Evolutionary conservation across 1,284 basidiomycete genomes (phyloP), one percentile per base, ranked within the genome.

Genomic region (Heimioporus retisporus): DNA sequence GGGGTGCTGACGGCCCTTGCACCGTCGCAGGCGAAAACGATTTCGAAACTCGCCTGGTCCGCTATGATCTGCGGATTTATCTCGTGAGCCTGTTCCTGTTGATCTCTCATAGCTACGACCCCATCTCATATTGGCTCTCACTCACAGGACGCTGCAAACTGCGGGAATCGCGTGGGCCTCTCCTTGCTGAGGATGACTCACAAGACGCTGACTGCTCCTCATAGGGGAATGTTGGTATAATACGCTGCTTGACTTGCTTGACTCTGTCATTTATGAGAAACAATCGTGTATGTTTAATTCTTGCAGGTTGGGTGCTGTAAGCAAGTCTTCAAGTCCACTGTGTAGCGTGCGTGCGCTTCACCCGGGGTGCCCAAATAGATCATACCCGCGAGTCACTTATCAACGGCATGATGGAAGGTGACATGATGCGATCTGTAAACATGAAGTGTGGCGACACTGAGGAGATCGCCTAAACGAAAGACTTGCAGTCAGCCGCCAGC

Each of bases 1-100:
- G 96, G 96, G 80, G 95, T 97, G 72, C 86, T 97, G 60, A 85
- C 89, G 68, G 93, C 94, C 53, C 85, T 97, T 66, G 93, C 94
- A 25, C 95, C 95, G n/a, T 88, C 88, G 28, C 87, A 91, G 68
- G 84, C 85, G 60, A 91, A 87, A 74, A 82, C 88, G 68, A 96
- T 96, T 72, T 90, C 93, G 25, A 84, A 83, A 4, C 86, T 93
- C 62, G 93, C 93, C 18, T 77, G 86, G 19, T 93, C 91, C 53
- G 94, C 95, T 14, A 93, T 95, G 91, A 80, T 94, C 65, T 94
- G 90, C 73, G 93, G 92, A 16, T 94, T 94, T 78, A 82, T 94
- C 71, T 91, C 90, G 71, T 80, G 68, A 71, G 76, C 70, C 15
- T 51, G 15, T 51, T 48, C 48, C 0, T 15, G 35, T 59, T 63